Evolutionary conservation across 441 rosid species (phyloP), one percentile per base, ranked within the genome.

Genomic region (Gossypium gossypioides): DNA sequence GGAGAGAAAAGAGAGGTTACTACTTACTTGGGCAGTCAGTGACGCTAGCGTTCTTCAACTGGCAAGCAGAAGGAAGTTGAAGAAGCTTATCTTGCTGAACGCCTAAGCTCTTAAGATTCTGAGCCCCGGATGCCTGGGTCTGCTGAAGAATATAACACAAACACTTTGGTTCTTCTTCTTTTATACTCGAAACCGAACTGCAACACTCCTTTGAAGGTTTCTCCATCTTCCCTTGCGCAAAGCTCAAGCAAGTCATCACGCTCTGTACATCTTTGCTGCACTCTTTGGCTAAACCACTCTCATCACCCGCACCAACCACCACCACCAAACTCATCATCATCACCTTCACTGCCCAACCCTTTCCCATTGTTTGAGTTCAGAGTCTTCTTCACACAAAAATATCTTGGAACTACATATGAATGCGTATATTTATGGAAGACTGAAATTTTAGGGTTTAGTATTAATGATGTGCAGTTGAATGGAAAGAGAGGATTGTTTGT

Each of bases 21-120:
- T 16, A 84, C 25, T 74, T 56, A 92, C 99, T 82, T 9, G 97
- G 97, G 80, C 99, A 94, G 8, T 84, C 61, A 51, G 76, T 71
- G 77, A 87, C 19, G 76, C 87, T 88, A 24, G 91, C 85, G 77
- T 92, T 92, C 42, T 82, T 76, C 69, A 94, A 22, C 78, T 86
- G 81, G 74, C 97, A 92, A 66, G 87, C 87, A 62, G 90, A 64
- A 12, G 99, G 97, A 44, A 94, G 96, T 81, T 87, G 91, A 71
- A 94, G 80, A 55, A 94, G 75, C 71, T 81, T 87, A 24, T 72
- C 78, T 74, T 84, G 89, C 77, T 83, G 90, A 4, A 94, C 76
- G 6, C 97, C 97, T 63, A 91, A 13, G 78, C 75, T 86, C 85
- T 81, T 90, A 3, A 92, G 21, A 21, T 21, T 52, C 12, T 73